Percentiles rank a stretch among this genome's conserved stretches.
Evolutionary conservation across 495 filamentous ascomycete genomes (phyloP).

Genomic region (Annulohypoxylon moriforme): DNA sequence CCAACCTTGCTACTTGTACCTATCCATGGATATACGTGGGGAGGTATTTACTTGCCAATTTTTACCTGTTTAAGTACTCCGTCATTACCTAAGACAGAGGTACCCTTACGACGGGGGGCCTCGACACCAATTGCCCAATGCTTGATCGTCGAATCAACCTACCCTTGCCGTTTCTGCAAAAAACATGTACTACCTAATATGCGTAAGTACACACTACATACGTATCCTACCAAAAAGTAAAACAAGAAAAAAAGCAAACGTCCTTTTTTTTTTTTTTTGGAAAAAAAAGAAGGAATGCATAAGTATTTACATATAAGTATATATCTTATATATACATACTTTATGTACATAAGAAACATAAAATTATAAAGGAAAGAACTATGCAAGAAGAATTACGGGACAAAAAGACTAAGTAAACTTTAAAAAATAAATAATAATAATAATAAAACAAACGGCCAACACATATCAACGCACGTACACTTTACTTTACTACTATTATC

Average conservation of each 20-base stretch:
- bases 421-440: background rate
- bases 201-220: background rate
- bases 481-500: background rate
- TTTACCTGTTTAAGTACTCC: slow-evolving; percentile 20
- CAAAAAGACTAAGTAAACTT: background rate
- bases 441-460: background rate
- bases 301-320: background rate
- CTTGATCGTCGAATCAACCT: background rate
- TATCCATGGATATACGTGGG: background rate
- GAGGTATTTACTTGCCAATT: slow-evolving; percentile 1
- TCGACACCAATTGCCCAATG: slow-evolving; percentile 29
- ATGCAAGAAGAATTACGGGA: background rate
- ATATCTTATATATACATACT: background rate
- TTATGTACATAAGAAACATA: background rate
- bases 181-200: slow-evolving; percentile 3
- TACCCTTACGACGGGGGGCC: background rate
- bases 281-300: background rate
- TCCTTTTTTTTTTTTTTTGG: too few species aligned
- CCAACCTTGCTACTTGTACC: background rate
- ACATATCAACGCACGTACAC: slow-evolving; percentile 5
- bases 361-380: background rate
- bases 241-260: too few species aligned
- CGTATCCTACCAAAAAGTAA: slow-evolving; percentile 11
- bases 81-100: slow-evolving; percentile 9
- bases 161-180: background rate